Evolutionary conservation across 176 grass and related monocot species (phyloP).

Genomic region (Rhynchospora breviuscula): DNA sequence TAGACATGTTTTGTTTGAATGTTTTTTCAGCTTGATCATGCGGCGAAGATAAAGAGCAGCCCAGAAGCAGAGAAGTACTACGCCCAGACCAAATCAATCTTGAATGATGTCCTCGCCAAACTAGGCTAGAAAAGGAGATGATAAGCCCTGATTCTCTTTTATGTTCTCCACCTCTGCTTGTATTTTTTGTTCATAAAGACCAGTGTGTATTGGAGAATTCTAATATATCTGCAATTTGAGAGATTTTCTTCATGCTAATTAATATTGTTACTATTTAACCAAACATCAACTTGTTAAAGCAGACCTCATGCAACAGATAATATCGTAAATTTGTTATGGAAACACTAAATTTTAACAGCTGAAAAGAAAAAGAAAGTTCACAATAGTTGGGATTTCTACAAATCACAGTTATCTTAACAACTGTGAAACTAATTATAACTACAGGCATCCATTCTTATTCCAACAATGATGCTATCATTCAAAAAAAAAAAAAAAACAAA

Average conservation of each 20-base stretch:
- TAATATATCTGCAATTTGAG: conserved; percentile 43
- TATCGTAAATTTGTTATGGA: neutral
- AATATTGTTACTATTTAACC: neutral
- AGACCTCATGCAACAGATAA: neutral
- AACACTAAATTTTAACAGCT: neutral
- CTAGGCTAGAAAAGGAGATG: conserved; percentile 46
- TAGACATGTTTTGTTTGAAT: neutral
- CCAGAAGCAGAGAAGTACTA: conserved; percentile 68
- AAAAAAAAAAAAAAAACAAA: neutral
- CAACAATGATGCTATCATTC: neutral
- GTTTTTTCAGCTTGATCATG: conserved; percentile 75
- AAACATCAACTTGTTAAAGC: neutral
- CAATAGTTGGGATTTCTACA: neutral
- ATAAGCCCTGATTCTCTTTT: conserved; percentile 12
- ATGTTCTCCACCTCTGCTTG: conserved; percentile 26
- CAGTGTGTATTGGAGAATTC: conserved; percentile 36
- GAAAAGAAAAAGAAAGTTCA: neutral
- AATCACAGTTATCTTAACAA: neutral
- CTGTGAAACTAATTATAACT: conserved; percentile 3
- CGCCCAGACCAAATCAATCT: conserved; percentile 41
- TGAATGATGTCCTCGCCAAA: conserved; percentile 70
- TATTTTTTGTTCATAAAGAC: conserved; percentile 67
- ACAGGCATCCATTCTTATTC: neutral
- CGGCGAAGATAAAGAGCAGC: conserved; percentile 93
- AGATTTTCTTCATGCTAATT: conserved; percentile 21